Base-by-base conservation (phyloP, 495 filamentous ascomycete species). In the Penicillium macrosclerotiorum region DNA sequence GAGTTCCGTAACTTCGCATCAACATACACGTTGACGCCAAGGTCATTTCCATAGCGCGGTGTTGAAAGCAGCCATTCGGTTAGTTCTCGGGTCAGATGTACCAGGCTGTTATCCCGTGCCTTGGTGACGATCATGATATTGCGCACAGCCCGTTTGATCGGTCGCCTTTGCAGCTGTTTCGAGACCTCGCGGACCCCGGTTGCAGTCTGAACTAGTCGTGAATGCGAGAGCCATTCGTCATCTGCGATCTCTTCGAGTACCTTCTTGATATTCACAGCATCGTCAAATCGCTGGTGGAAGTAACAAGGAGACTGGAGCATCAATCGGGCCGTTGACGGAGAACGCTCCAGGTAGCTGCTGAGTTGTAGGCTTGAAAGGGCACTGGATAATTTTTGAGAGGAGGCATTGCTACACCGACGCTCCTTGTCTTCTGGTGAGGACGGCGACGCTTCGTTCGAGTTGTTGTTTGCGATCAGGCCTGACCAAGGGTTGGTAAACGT, bases 111-210 rank as follows among this genome's bases (percentile, higher is more conserved):
- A 63, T 98, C 94, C 34, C 89, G 79, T 18, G 94, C 90, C 67
- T 97, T 98, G 45, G 94, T 98, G 22, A 98, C 81, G 52, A 98
- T 90, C 89, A 98, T 95, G 45, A 98, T 80, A 63, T 84, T 95
- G 46, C 78, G 79, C 25, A 96, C 90, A 1, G 88, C 90, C 37
- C 89, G 81, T 62, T 85, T 89, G 67, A 96, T 88, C 11, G 90
- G 90, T 22, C 87, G 76, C 31, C 92, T 81, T 65, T 93, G 89
- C 37, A 98, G 73, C 66, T 96, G 93, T 63, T 90, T 89, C 2
- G 90, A 92, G 2, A 97, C 90, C 63, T 98, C 93, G 5, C 93
- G 80, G 8, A 98, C 94, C 16, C 89, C 86, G 1, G 89, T 92
- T 23, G 94, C 94, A 1, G 94, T 98, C 65, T 95, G 92, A 39